Evolutionary conservation across 129 eudicot species (phyloP).

Genomic region (carrot (Daucus carota)): DH1_v3.0 NC_030381.2:44209001-44209500

Average conservation of each 20-base stretch:
- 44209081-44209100: neutral
- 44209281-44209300: neutral
- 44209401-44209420: conserved; percentile 35
- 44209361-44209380: conserved; percentile 75
- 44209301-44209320: neutral
- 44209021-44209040: neutral
- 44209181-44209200: neutral
- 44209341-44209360: neutral
- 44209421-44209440: conserved; percentile 43
- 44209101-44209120: neutral
- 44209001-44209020: neutral
- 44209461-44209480: conserved; percentile 57
- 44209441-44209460: conserved; percentile 57
- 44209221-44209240: neutral
- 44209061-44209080: neutral
- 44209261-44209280: neutral
- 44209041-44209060: no score
- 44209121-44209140: neutral
- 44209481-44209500: conserved; percentile 34
- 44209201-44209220: neutral
- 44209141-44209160: neutral
- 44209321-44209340: neutral
- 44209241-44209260: neutral
- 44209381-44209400: conserved; percentile 73
- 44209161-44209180: neutral